A percentile compares a stretch with the other conserved stretches of the same genome.
phyloP scores from a whole-genome alignment of 805 yeast species.

The Saccharomycopsis microspora region DNA sequence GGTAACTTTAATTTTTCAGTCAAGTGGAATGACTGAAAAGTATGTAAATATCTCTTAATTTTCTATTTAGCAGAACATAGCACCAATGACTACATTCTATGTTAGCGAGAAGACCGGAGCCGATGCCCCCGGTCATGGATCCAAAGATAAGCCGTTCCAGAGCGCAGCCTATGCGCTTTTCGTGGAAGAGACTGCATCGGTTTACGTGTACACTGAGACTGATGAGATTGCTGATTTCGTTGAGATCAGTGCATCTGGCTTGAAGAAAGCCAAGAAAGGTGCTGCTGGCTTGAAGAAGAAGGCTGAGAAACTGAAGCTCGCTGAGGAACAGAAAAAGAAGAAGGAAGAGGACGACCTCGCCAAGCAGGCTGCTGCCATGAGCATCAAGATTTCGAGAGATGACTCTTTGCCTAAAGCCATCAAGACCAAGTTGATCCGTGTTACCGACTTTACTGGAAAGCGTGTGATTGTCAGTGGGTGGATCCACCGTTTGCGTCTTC shows the following conservation, averaged over 20 bases:
- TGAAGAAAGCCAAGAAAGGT: conserved; percentile 94
- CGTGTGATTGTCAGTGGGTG: conserved; percentile 85
- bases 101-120: conserved; percentile 66
- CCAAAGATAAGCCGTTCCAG: conserved; percentile 61
- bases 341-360: conserved; percentile 65
- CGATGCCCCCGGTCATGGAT: conserved; percentile 50
- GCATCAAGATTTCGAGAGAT: conserved; percentile 68
- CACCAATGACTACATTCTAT: conserved; percentile 29
- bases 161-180: conserved; percentile 76
- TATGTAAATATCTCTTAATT: no score
- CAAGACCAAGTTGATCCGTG: conserved; percentile 50
- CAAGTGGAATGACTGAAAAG: no score
- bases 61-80: neutral
- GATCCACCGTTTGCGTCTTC: conserved; percentile 89
- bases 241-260: conserved; percentile 80
- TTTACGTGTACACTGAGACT: conserved; percentile 47
- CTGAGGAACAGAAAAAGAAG: conserved; percentile 38
- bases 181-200: conserved; percentile 33
- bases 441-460: conserved; percentile 44
- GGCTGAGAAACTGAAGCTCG: conserved; percentile 38
- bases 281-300: conserved; percentile 82
- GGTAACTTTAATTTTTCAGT: no score
- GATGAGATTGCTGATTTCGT: conserved; percentile 51
- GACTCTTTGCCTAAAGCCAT: conserved; percentile 56
- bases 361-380: conserved; percentile 67